Evolutionary conservation across 2,329 filamentous ascomycete genomes (phyloP).

Genomic region (Hypoxylon sp.): DNA sequence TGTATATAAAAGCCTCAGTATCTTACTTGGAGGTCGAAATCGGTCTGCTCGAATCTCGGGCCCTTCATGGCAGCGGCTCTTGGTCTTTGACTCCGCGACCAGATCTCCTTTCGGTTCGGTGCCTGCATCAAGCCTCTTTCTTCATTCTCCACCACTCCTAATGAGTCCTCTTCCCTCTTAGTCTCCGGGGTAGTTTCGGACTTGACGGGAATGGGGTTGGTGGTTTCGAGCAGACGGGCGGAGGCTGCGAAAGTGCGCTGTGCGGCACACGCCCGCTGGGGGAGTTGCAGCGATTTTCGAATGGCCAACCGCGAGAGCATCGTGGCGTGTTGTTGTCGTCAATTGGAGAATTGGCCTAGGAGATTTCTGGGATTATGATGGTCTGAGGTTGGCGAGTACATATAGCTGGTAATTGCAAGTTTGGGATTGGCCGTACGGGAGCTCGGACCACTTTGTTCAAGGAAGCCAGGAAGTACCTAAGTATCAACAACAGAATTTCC

Average conservation of each 20-base stretch:
- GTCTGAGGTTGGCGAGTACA: slow-evolving; percentile 43
- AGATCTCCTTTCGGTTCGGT: slow-evolving; percentile 85
- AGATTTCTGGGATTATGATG: slow-evolving; percentile 25
- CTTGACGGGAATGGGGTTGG: slow-evolving; percentile 57
- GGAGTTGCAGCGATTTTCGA: slow-evolving; percentile 60
- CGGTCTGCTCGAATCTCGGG: slow-evolving; percentile 96
- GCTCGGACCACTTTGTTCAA: slow-evolving; percentile 44
- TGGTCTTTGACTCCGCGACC: slow-evolving; percentile 89
- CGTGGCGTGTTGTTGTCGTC: slow-evolving; percentile 64
- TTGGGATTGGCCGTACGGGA: slow-evolving; percentile 31
- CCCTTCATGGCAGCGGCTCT: slow-evolving; percentile 89
- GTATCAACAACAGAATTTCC: background rate
- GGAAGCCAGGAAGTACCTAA: background rate
- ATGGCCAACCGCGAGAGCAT: slow-evolving; percentile 63
- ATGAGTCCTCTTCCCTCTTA: slow-evolving; percentile 59
- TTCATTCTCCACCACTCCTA: slow-evolving; percentile 58
- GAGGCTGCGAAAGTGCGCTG: slow-evolving; percentile 66
- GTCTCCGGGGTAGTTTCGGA: slow-evolving; percentile 60
- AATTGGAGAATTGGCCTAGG: slow-evolving; percentile 46
- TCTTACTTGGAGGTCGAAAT: slow-evolving; percentile 90
- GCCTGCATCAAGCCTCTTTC: slow-evolving; percentile 77
- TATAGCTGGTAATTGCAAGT: slow-evolving; percentile 36
- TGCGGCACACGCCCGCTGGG: slow-evolving; percentile 61
- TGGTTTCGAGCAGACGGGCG: slow-evolving; percentile 62
- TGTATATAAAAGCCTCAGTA: slow-evolving; percentile 17